Percentiles rank a stretch among this genome's conserved stretches.
These are phyloP conservation scores for Penicillium sp. DNA, from an alignment of 2,329 filamentous ascomycete genomes.

Conservation along the genomic window DNA sequence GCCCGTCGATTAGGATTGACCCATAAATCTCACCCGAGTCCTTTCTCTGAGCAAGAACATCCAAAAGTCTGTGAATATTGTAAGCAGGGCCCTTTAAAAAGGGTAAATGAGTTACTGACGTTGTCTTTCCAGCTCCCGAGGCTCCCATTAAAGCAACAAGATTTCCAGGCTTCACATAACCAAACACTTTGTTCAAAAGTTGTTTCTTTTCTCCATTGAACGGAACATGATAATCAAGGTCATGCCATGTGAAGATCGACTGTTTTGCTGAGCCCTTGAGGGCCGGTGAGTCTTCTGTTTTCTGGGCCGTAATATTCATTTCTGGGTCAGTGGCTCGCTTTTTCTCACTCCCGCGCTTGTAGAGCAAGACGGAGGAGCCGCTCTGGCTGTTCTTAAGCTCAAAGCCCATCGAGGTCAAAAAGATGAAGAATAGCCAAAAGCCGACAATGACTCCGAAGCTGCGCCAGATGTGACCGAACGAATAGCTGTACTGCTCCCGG, in stretches of 20 bases:
- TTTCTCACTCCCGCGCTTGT: constrained; percentile 42
- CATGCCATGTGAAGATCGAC: constrained; percentile 79
- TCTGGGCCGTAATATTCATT: background rate
- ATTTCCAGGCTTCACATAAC: constrained; percentile 75
- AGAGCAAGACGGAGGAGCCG: constrained; percentile 42
- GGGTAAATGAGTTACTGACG: constrained; percentile 28
- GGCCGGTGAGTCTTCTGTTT: constrained; percentile 8
- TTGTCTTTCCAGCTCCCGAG: constrained; percentile 69
- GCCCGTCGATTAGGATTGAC: constrained; percentile 52
- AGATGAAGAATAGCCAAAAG: constrained; percentile 76
- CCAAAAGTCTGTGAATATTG: constrained; percentile 43
- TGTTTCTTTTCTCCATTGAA: constrained; percentile 53
- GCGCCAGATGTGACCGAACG: constrained; percentile 63
- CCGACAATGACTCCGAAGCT: constrained; percentile 80
- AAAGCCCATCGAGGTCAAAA: constrained; percentile 74
- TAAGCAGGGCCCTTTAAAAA: background rate
- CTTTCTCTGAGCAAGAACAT: constrained; percentile 52
- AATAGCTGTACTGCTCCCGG: constrained; percentile 59
- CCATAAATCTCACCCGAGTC: constrained; percentile 51
- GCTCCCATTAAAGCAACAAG: constrained; percentile 82
- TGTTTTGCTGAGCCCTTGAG: constrained; percentile 64
- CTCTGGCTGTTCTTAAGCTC: constrained; percentile 59
- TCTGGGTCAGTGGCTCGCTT: constrained; percentile 11
- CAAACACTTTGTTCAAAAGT: constrained; percentile 66
- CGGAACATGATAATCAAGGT: constrained; percentile 72